Percentiles rank a stretch among this genome's conserved stretches.
phyloP scores from a whole-genome alignment of 2,329 filamentous ascomycete genomes.

The Aspergillus sp. region DNA sequence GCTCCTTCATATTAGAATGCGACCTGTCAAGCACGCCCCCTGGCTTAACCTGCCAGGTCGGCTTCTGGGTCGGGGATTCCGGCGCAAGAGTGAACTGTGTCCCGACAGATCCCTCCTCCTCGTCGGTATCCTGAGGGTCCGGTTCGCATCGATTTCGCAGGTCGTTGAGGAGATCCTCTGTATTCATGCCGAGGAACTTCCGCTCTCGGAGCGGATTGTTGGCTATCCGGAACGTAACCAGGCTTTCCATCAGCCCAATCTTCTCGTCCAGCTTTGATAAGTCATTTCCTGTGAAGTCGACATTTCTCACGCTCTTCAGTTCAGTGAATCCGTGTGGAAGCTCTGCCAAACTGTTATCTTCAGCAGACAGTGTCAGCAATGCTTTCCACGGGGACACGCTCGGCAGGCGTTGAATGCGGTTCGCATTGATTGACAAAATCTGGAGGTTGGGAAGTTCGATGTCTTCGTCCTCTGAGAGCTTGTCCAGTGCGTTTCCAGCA shows the following conservation, averaged over 20 bases:
- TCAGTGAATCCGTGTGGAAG: slow-evolving; percentile 68
- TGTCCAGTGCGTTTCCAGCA: slow-evolving; percentile 61
- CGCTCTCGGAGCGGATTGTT: slow-evolving; percentile 89
- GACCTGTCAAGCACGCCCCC: slow-evolving; percentile 57
- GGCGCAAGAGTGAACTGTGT: slow-evolving; percentile 33
- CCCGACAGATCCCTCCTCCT: slow-evolving; percentile 30
- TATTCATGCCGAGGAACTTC: slow-evolving; percentile 71
- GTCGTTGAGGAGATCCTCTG: slow-evolving; percentile 69
- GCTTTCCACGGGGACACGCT: slow-evolving; percentile 64
- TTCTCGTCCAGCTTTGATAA: slow-evolving; percentile 65
- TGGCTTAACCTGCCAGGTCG: slow-evolving; percentile 28
- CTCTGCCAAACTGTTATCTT: slow-evolving; percentile 68
- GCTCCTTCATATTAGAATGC: slow-evolving; percentile 50
- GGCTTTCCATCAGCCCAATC: slow-evolving; percentile 67
- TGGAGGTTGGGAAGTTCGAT: slow-evolving; percentile 64
- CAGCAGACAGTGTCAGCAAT: slow-evolving; percentile 63
- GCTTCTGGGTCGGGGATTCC: slow-evolving; percentile 33
- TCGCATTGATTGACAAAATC: slow-evolving; percentile 67
- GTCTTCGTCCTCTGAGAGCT: slow-evolving; percentile 38
- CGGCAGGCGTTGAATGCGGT: slow-evolving; percentile 65
- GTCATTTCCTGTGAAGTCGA: slow-evolving; percentile 79
- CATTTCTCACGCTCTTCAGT: slow-evolving; percentile 60
- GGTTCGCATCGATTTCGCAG: slow-evolving; percentile 56
- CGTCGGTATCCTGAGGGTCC: slow-evolving; percentile 30
- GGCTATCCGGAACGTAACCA: slow-evolving; percentile 65